Percentiles rank a stretch among this genome's conserved stretches.
These are phyloP conservation scores for Liriodendron chinense DNA, from an alignment of 164 flowering plant genomes.

Conservation along the genomic window DNA sequence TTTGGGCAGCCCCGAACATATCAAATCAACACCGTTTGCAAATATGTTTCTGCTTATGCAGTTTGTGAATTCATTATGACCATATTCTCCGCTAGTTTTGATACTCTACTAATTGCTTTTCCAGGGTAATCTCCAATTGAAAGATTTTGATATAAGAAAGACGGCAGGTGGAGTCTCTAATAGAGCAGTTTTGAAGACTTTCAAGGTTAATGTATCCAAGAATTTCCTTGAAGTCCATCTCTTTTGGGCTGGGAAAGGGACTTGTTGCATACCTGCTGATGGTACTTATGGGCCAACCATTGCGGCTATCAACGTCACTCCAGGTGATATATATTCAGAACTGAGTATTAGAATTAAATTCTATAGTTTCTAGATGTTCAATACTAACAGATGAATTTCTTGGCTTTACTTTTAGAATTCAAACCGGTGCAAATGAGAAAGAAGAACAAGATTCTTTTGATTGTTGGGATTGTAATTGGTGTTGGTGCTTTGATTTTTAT, in stretches of 20 bases:
- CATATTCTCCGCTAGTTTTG: too few relatives aligned
- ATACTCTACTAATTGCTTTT: background rate
- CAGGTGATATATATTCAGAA: conserved; percentile 39
- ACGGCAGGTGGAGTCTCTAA: conserved; percentile 60
- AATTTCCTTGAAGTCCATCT: conserved; percentile 82
- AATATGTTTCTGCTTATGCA: too few relatives aligned
- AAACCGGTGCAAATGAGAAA: background rate
- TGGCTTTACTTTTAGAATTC: background rate
- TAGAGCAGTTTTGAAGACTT: conserved; percentile 40
- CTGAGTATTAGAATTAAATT: too few relatives aligned
- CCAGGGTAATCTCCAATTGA: conserved; percentile 48
- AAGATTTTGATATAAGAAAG: conserved; percentile 65
- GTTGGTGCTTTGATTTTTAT: conserved; percentile 15
- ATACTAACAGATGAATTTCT: too few relatives aligned
- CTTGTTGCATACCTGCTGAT: conserved; percentile 75
- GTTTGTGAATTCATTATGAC: too few relatives aligned
- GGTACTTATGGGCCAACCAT: conserved; percentile 84
- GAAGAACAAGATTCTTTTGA: background rate
- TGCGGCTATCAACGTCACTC: conserved; percentile 76
- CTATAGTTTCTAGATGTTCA: too few relatives aligned
- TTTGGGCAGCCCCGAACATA: too few relatives aligned
- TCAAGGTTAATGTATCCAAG: conserved; percentile 45
- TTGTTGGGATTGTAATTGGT: background rate
- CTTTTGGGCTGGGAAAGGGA: conserved; percentile 97
- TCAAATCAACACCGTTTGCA: too few relatives aligned